Percentiles rank a stretch among this genome's conserved stretches.
phyloP scores from a whole-genome alignment of 1,284 basidiomycete species.

The Pyrrhoderma lamaoense region DNA sequence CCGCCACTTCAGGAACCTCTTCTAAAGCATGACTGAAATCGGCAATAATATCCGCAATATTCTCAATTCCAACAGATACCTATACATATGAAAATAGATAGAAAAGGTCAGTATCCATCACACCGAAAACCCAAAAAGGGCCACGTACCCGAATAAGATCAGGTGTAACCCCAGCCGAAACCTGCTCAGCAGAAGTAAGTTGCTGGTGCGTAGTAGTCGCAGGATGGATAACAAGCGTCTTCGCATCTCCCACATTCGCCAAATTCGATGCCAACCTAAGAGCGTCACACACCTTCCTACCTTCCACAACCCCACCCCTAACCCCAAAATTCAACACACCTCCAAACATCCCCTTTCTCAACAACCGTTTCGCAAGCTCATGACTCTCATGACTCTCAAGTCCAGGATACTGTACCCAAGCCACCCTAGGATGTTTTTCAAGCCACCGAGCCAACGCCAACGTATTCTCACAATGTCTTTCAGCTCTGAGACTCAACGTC shows the following conservation, averaged over 20 bases:
- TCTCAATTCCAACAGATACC: conserved; percentile 77
- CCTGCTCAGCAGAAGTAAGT: conserved; percentile 62
- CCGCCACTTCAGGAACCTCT: neutral
- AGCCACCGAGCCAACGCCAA: conserved; percentile 71
- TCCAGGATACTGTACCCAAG: conserved; percentile 83
- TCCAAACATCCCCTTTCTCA: conserved; percentile 58
- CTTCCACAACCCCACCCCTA: conserved; percentile 55
- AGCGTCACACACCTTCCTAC: conserved; percentile 65
- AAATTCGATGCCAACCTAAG: conserved; percentile 71
- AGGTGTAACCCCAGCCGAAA: conserved; percentile 66
- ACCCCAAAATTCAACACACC: conserved; percentile 81
- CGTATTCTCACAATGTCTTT: conserved; percentile 73
- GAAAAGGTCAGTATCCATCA: neutral
- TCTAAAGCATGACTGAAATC: conserved; percentile 66
- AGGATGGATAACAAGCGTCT: conserved; percentile 81
- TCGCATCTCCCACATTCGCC: conserved; percentile 73
- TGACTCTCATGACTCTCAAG: conserved; percentile 61
- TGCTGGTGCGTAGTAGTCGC: conserved; percentile 82
- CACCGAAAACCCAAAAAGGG: neutral
- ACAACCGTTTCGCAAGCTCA: conserved; percentile 48
- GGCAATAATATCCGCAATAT: conserved; percentile 78
- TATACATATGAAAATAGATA: conserved; percentile 20
- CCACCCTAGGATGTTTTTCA: conserved; percentile 60
- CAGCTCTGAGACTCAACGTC: conserved; percentile 73
- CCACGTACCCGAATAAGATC: conserved; percentile 69